phyloP scores from a whole-genome alignment of 441 rosid species.

The Rhodomyrtus psidioides region DNA sequence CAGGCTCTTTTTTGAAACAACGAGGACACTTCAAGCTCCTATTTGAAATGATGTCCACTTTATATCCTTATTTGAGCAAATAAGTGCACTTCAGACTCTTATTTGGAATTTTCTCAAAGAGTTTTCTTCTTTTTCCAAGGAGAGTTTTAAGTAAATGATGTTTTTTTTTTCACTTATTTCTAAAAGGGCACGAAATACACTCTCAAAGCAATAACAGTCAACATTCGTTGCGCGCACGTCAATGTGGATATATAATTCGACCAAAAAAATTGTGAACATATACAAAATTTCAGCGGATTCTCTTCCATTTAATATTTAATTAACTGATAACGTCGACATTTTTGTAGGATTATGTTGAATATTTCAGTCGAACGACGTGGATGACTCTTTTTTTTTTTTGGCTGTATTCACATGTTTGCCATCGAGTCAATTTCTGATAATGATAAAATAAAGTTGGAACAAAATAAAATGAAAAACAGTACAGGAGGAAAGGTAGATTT shows the following conservation, averaged over 20 bases:
- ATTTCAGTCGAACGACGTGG: neutral
- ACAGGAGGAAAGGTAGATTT: neutral
- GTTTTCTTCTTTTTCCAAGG: neutral
- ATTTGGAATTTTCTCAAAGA: neutral
- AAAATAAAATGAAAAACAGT: neutral
- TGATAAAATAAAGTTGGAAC: neutral
- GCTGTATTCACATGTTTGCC: neutral
- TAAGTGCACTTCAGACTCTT: rapidly evolving
- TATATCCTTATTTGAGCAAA: too few relatives aligned
- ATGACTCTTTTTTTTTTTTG: neutral
- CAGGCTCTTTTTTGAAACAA: too few relatives aligned
- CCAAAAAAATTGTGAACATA: neutral
- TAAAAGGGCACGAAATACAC: neutral
- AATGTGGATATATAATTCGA: neutral
- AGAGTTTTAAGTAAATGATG: neutral
- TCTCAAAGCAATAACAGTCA: neutral
- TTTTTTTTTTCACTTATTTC: neutral
- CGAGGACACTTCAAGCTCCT: rapidly evolving
- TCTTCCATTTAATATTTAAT: neutral
- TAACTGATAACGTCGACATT: neutral
- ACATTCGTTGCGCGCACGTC: neutral
- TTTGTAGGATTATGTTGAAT: neutral
- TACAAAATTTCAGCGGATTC: neutral
- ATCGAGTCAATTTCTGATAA: neutral
- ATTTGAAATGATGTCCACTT: too few relatives aligned